A percentile compares a stretch with the other conserved stretches of the same genome.
phyloP scores from a whole-genome alignment of 805 yeast species.

The Saturnispora bothae region DNA sequence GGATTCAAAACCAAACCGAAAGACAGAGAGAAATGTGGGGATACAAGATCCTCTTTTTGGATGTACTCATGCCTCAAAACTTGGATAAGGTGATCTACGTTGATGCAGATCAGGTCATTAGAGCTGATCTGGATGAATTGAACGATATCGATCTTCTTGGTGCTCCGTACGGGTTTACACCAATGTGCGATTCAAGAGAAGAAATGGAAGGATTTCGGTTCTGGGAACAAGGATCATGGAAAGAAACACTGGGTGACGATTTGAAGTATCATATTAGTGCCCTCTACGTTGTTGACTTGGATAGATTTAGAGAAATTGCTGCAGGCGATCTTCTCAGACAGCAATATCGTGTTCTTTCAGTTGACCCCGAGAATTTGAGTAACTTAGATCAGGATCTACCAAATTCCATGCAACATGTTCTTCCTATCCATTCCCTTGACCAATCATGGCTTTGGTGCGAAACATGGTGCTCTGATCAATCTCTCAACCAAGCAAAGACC shows the following conservation, averaged over 20 bases:
- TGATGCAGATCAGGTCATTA: constrained; percentile 75
- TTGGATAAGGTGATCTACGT: constrained; percentile 72
- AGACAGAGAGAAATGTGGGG: constrained; percentile 80
- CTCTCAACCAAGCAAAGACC: constrained; percentile 54
- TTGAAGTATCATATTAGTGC: constrained; percentile 77
- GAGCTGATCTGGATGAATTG: constrained; percentile 64
- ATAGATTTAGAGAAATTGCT: constrained; percentile 46
- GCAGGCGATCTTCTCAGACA: constrained; percentile 78
- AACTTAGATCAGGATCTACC: constrained; percentile 90
- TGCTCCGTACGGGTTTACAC: constrained; percentile 79
- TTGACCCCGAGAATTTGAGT: constrained; percentile 68
- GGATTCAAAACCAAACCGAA: constrained; percentile 74
- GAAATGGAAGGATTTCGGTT: constrained; percentile 82
- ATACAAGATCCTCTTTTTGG: constrained; percentile 75
- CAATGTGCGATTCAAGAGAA: constrained; percentile 71
- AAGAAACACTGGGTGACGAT: constrained; percentile 42
- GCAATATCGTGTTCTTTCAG: constrained; percentile 74
- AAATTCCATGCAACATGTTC: constrained; percentile 62
- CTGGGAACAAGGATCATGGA: constrained; percentile 95
- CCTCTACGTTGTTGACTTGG: constrained; percentile 68
- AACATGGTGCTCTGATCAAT: constrained; percentile 74
- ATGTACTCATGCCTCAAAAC: constrained; percentile 74
- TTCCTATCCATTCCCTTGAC: constrained; percentile 65
- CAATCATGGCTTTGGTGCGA: constrained; percentile 92
- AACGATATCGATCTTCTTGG: constrained; percentile 61